Evolutionary conservation across 345 rosid species (phyloP).

Genomic region (Bretschneidera sinensis): DNA sequence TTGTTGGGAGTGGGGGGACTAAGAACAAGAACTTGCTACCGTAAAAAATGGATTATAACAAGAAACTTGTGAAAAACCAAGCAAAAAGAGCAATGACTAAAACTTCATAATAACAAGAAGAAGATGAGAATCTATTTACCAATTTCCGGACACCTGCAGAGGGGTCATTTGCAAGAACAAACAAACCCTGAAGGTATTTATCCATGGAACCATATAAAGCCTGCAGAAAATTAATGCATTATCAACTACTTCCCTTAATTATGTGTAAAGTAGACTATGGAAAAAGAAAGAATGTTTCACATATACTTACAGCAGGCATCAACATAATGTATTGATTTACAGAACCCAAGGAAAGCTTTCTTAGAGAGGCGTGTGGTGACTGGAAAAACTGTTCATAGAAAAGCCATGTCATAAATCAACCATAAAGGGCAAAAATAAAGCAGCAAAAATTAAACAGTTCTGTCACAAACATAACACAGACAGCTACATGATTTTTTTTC

Average conservation of each 20-base stretch:
- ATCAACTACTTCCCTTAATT: neutral
- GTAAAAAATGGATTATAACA: neutral
- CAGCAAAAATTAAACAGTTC: neutral
- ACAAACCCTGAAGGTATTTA: slow-evolving; percentile 81
- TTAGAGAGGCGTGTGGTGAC: slow-evolving; percentile 77
- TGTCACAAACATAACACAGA: neutral
- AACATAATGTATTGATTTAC: slow-evolving; percentile 81
- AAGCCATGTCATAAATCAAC: slow-evolving; percentile 4
- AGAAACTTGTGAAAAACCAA: neutral
- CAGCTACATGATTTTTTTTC: neutral
- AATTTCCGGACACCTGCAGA: slow-evolving; percentile 78
- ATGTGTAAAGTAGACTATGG: neutral
- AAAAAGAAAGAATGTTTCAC: slow-evolving; percentile 8
- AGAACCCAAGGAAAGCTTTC: slow-evolving; percentile 81
- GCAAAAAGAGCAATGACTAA: neutral
- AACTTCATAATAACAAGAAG: neutral
- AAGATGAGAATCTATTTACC: slow-evolving; percentile 32
- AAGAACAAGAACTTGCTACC: neutral
- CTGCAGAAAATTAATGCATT: slow-evolving; percentile 30
- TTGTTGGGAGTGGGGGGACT: neutral
- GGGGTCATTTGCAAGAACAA: slow-evolving; percentile 78
- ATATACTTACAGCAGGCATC: slow-evolving; percentile 91
- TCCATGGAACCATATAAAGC: slow-evolving; percentile 68
- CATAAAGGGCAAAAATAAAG: neutral
- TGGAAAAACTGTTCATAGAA: slow-evolving; percentile 71